These are phyloP conservation scores for Cercospora zeina DNA, from an alignment of 2,329 filamentous ascomycete genomes.

Conservation along the genomic window DNA sequence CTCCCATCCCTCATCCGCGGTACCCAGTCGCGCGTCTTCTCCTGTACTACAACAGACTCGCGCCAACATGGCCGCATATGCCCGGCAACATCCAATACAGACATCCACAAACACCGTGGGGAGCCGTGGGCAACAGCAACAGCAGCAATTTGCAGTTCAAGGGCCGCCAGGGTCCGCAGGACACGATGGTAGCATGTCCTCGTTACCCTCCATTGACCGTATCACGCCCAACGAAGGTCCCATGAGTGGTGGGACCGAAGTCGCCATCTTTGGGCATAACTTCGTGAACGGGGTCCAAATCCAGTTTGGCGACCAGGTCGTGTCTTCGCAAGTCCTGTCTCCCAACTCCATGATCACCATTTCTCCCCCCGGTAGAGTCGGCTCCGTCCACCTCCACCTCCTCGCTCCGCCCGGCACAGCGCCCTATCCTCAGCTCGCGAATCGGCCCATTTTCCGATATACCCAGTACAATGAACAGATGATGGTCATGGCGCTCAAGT, in stretches of 20 bases:
- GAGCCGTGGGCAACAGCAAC: constrained; percentile 17
- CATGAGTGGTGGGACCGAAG: constrained; percentile 79
- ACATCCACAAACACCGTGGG: constrained; percentile 34
- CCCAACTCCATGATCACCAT: constrained; percentile 75
- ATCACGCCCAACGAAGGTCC: constrained; percentile 81
- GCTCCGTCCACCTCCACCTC: constrained; percentile 70
- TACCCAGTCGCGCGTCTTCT: constrained; percentile 71
- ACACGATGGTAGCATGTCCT: constrained; percentile 19
- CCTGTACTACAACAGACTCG: constrained; percentile 53
- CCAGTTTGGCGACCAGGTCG: constrained; percentile 72
- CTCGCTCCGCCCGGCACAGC: constrained; percentile 41
- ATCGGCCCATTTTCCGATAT: constrained; percentile 48
- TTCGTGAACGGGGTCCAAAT: constrained; percentile 80
- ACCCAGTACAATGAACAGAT: constrained; percentile 50
- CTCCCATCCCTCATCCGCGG: constrained; percentile 37
- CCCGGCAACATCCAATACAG: constrained; percentile 36
- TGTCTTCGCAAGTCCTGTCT: constrained; percentile 75
- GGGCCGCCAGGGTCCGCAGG: constrained; percentile 23
- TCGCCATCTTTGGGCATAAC: constrained; percentile 76
- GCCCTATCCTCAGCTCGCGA: constrained; percentile 37
- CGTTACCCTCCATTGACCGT: constrained; percentile 22
- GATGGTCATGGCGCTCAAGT: constrained; percentile 59
- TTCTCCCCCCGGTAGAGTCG: constrained; percentile 69
- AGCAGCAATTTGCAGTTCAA: constrained; percentile 25
- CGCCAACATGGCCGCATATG: constrained; percentile 41